These are phyloP conservation scores for Ligustrum vulgare DNA, from an alignment of 257 asterid genomes.

Conservation along the genomic window DNA sequence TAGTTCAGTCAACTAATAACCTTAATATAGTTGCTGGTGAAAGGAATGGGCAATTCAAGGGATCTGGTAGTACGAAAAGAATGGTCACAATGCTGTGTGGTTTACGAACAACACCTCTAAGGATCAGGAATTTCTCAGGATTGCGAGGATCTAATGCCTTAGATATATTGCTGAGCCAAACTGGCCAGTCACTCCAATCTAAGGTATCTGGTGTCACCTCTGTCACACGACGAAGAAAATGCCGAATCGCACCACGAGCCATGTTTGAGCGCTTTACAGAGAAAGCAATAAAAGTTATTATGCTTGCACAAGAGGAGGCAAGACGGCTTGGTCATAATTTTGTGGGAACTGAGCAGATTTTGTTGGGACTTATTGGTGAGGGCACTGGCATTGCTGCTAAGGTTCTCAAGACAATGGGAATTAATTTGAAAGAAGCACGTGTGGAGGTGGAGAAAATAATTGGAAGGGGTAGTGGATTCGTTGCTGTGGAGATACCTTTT, in stretches of 20 bases:
- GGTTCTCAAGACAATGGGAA: conserved; percentile 96
- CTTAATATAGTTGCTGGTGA: conserved; percentile 31
- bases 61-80: conserved; percentile 32
- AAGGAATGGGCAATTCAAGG: conserved; percentile 28
- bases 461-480: conserved; percentile 97
- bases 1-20: conserved; percentile 35
- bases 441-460: conserved; percentile 97
- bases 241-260: conserved; percentile 62
- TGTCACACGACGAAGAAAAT: conserved; percentile 44
- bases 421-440: conserved; percentile 95
- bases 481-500: conserved; percentile 96
- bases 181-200: conserved; percentile 57
- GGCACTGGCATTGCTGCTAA: conserved; percentile 99
- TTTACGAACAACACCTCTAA: conserved; percentile 15
- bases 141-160: conserved; percentile 70
- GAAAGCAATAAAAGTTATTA: conserved; percentile 91
- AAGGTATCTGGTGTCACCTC: conserved; percentile 54
- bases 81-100: conserved; percentile 29
- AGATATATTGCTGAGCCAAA: conserved; percentile 49
- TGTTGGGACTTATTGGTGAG: conserved; percentile 94
- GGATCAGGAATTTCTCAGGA: conserved; percentile 61
- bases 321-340: conserved; percentile 94
- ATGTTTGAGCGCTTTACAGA: conserved; percentile 99
- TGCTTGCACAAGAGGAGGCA: conserved; percentile 99
- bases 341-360: conserved; percentile 95